Base-by-base conservation (phyloP, 228 moss, liverwort and hornwort species). In the Sphagnum fallax region DNA sequence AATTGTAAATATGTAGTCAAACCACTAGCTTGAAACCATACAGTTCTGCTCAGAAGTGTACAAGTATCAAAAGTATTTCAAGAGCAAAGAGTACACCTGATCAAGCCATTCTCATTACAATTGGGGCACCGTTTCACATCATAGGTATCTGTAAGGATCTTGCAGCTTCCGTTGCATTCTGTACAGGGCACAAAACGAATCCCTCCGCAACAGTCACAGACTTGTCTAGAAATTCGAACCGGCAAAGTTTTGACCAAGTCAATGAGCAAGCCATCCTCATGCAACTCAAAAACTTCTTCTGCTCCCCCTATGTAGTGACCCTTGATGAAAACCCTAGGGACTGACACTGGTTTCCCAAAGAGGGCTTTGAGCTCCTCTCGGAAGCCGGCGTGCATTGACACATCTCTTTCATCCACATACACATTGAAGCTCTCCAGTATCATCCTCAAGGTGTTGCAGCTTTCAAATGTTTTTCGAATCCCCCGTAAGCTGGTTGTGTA, bases 41-140 rank as follows among this genome's bases (percentile, higher is more conserved):
- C 32, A 32, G 2, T 32, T 32, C 32, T 32, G 2, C 32, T 32
- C 32, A 32, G 32, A 32, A 32, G 32, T 32, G 32, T 32, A 32
- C 32, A 32, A 32, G 32, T 32, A 32, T 32, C 32, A 32, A 32
- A 32, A 32, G 32, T 32, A 1, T 32, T 32, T 79, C 82, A 91
- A 57, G 74, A 75, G 77, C 91, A 91, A 0, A 91, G 76, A 52
- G 88, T 84, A 62, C 86, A 91, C 55, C 91, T 86, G 67, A 86
- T 82, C 11, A 91, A 80, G 67, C 91, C 91, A 15, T 88, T 91
- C 70, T 88, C 91, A 60, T 91, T 91, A 60, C 91, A 91, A 49
- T 82, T 84, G 57, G 71, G 67, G 69, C 86, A 88, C 69, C 82
- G 71, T 8, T 66, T 75, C 10, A 88, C 74, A 52, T 70, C 65